phyloP scores from a whole-genome alignment of 768 basidiomycete species.

The Krasilnikovozyma curviuscula region DNA sequence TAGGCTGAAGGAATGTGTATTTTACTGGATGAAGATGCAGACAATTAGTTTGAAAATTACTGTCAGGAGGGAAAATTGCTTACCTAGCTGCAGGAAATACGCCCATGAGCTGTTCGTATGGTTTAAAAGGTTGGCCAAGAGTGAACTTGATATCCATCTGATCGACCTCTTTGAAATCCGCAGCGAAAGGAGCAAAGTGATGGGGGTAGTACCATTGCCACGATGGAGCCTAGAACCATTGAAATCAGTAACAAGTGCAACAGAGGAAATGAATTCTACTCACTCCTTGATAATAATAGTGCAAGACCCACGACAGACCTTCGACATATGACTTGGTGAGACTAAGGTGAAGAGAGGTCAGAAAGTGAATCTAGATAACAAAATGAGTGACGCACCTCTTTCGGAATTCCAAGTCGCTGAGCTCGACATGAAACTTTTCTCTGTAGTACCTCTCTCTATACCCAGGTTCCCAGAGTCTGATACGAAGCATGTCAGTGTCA shows the following conservation, averaged over 20 bases:
- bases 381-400: constrained; percentile 37
- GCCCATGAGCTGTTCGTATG: constrained; percentile 94
- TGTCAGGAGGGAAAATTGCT: constrained; percentile 13
- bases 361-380: not conserved
- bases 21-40: constrained; percentile 36
- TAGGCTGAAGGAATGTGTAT: constrained; percentile 71
- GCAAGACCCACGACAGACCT: constrained; percentile 85
- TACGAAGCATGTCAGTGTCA: not conserved
- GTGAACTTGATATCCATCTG: constrained; percentile 63
- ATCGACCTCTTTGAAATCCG: constrained; percentile 60
- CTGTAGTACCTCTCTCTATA: constrained; percentile 88
- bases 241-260: not conserved
- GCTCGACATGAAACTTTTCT: constrained; percentile 69
- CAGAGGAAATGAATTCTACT: constrained; percentile 25
- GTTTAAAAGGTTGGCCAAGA: constrained; percentile 73
- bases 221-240: constrained; percentile 30
- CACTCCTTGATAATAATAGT: constrained; percentile 97
- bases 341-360: constrained; percentile 28
- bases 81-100: constrained; percentile 90
- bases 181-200: constrained; percentile 95
- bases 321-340: constrained; percentile 72
- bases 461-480: constrained; percentile 83
- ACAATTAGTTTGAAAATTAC: not conserved
- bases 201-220: constrained; percentile 99
- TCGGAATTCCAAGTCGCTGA: constrained; percentile 50